Base-by-base conservation (phyloP, 2,329 filamentous ascomycete species). In the Cercospora beticola region DNA sequence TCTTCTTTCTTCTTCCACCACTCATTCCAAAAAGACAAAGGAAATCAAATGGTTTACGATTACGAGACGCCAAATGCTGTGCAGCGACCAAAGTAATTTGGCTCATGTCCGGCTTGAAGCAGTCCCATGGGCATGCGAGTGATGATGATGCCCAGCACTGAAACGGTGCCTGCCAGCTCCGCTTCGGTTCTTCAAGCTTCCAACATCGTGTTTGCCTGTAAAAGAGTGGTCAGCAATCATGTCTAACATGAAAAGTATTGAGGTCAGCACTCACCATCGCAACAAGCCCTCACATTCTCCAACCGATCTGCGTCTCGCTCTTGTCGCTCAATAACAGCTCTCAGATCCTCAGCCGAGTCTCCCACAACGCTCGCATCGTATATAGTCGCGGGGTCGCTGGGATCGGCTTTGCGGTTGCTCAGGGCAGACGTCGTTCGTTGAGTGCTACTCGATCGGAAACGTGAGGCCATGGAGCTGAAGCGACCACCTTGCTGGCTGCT, bases 201-300 rank as follows among this genome's bases (percentile, higher is more conserved):
- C 83, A 43, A 86, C 84, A 70, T 86, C 83, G 71, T 86, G 84
- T 78, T 83, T 83, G 59, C 83, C 83, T 83, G 67, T 14, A 6
- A 65, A 9, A 30, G 7, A 43, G 4, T 31, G 62, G 54, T 59
- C 43, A 64, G 68, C 64, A 60, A n/a, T n/a, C n/a, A n/a, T n/a
- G n/a, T n/a, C n/a, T n/a, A n/a, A n/a, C n/a, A n/a, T n/a, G n/a
- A n/a, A n/a, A n/a, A n/a, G n/a, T n/a, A n/a, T n/a, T n/a, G n/a
- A n/a, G n/a, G n/a, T 18, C 43, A 56, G 66, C 30, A 83, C 90
- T 87, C 86, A 94, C 94, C 95, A 86, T 98, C 95, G 81, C 95
- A 99, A 83, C 95, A 99, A 68, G 94, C 94, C 78, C 95, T 87
- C 72, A 99, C 95, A 79, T 99, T 97, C 84, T 98, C 94, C 75